phyloP scores from a whole-genome alignment of 371 early-diverging fungal genomes.

The Umbelopsis sp. region DNA sequence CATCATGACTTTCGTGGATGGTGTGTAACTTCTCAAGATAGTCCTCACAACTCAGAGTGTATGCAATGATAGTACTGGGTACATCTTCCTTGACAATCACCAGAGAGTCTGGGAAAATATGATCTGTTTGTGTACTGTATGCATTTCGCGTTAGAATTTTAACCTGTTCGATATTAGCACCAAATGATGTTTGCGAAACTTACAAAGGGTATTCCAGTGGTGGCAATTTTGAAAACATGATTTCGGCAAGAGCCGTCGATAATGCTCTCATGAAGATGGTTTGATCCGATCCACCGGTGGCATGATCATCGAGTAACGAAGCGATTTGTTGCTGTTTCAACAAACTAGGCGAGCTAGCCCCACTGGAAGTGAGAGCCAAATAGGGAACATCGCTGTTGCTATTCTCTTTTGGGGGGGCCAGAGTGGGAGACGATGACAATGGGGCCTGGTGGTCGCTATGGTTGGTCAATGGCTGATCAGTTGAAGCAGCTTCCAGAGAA shows the following conservation, averaged over 20 bases:
- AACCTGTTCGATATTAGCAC: too few species aligned
- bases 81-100: conserved; percentile 92
- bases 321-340: conserved; percentile 1
- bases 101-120: conserved; percentile 84
- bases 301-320: not conserved
- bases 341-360: not conserved
- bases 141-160: conserved; percentile 21
- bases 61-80: conserved; percentile 93
- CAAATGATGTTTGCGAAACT: conserved; percentile 23
- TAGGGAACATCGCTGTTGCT: not conserved
- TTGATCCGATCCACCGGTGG: not conserved
- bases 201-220: conserved; percentile 80
- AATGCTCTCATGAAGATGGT: conserved; percentile 79
- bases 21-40: conserved; percentile 48
- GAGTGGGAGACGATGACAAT: not conserved
- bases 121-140: conserved; percentile 74
- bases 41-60: conserved; percentile 69
- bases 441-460: not conserved
- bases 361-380: not conserved
- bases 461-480: not conserved
- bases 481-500: not conserved
- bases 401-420: not conserved
- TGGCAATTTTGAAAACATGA: conserved; percentile 57
- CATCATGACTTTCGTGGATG: conserved; percentile 7
- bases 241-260: conserved; percentile 76